Percentiles rank a stretch among this genome's conserved stretches.
Conservation (phyloP, 2,329 filamentous ascomycete species). For the Botrytis paeoniae region DNA sequence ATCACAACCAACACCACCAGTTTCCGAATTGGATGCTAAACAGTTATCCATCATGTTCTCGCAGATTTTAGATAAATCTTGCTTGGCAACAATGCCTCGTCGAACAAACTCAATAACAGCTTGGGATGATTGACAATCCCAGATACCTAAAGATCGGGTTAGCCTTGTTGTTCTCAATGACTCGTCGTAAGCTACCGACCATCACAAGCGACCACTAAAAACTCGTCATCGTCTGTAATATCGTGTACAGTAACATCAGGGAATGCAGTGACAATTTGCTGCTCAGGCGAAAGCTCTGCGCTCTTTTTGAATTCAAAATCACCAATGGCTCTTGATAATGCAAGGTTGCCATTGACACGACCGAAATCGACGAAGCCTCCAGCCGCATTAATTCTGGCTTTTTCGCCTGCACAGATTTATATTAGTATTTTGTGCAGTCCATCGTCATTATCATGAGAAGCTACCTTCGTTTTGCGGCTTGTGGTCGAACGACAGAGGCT, state of each 20-base stretch:
- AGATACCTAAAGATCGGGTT: constrained; percentile 68
- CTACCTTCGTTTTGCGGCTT: constrained; percentile 97
- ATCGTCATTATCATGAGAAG: not conserved
- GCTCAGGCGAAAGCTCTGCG: constrained; percentile 92
- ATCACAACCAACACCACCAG: constrained; percentile 95
- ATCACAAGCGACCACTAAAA: constrained; percentile 88
- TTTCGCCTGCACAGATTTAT: constrained; percentile 65
- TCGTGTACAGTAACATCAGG: constrained; percentile 93
- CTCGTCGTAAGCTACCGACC: constrained; percentile 53
- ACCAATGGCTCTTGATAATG: constrained; percentile 92
- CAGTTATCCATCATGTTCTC: constrained; percentile 99
- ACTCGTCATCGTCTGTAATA: constrained; percentile 89
- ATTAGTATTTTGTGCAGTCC: constrained; percentile 30
- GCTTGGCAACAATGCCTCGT: constrained; percentile 92
- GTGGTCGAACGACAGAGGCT: constrained; percentile 98
- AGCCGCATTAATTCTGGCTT: constrained; percentile 90
- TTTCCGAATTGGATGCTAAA: constrained; percentile 94
- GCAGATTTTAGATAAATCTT: constrained; percentile 90
- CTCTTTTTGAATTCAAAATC: constrained; percentile 99
- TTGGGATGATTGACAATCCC: constrained; percentile 99
- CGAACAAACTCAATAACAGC: constrained; percentile 95
- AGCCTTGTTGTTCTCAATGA: constrained; percentile 21
- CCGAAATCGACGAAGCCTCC: constrained; percentile 98
- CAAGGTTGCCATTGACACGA: constrained; percentile 96
- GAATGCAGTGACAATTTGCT: constrained; percentile 96